phyloP scores from a whole-genome alignment of 1,284 basidiomycete species.

The Ceratobasidium sp. region DNA sequence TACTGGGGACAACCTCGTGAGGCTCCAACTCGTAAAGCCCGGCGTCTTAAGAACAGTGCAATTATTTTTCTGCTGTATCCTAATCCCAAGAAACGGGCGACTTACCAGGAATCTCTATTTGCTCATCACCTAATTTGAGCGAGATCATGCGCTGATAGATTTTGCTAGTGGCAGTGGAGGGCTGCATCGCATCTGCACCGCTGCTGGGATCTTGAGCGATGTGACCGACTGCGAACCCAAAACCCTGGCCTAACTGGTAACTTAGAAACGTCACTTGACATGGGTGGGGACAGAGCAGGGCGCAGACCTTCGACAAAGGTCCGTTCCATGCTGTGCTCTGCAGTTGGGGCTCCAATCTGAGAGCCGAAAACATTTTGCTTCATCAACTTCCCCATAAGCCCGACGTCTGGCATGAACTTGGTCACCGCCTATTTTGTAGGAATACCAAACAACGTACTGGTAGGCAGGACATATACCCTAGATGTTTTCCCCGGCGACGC shows the following conservation, averaged over 20 bases:
- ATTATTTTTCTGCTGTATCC: no score
- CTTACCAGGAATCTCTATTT: background rate
- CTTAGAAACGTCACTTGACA: background rate
- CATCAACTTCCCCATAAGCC: background rate
- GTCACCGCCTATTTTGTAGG: background rate
- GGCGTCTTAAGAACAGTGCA: no score
- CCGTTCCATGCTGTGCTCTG: no score
- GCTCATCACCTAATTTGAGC: background rate
- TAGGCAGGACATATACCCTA: background rate
- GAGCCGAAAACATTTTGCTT: background rate
- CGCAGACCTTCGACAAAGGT: background rate
- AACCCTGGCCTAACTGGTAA: background rate
- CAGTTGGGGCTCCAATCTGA: background rate
- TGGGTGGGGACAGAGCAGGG: no score
- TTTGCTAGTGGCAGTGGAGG: no score
- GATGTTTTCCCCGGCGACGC: background rate
- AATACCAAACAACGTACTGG: background rate
- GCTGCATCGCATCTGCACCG: no score
- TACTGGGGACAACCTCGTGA: no score
- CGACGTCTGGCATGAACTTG: background rate
- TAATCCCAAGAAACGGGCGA: no score
- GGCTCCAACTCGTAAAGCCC: no score
- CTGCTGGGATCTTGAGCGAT: background rate
- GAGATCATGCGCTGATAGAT: conserved; percentile 11
- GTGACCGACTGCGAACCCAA: background rate